These are phyloP conservation scores for Zymoseptoria pseudotritici DNA, from an alignment of 2,329 filamentous ascomycete species.

Conservation along the genomic window DNA sequence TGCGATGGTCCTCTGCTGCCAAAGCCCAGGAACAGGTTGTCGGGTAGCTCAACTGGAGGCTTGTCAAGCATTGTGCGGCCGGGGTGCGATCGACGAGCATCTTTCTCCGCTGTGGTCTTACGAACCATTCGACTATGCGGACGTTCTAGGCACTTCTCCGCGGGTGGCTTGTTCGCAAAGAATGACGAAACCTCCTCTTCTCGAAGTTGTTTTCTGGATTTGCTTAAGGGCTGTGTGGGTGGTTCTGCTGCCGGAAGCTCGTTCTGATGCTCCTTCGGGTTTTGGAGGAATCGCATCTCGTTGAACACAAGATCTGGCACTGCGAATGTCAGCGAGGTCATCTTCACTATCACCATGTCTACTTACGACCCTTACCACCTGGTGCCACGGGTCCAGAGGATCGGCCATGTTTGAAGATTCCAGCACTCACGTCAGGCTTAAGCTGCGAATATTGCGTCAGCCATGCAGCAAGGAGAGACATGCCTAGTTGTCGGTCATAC, in stretches of 20 bases:
- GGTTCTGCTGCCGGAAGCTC: conserved; percentile 17
- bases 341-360: conserved; percentile 13
- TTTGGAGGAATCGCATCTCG: conserved; percentile 43
- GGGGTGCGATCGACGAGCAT: conserved; percentile 1
- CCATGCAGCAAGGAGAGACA: not conserved
- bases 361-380: conserved; percentile 34
- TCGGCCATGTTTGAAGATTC: conserved; percentile 44
- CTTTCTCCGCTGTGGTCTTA: not conserved
- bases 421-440: conserved; percentile 34
- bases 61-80: not conserved
- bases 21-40: conserved; percentile 33
- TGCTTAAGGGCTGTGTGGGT: conserved; percentile 28
- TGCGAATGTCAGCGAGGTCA: conserved; percentile 23
- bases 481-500: conserved; percentile 25
- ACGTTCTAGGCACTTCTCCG: not conserved
- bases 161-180: conserved; percentile 31
- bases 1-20: conserved; percentile 29
- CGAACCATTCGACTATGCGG: not conserved
- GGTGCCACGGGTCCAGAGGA: conserved; percentile 40
- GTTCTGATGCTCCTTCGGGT: conserved; percentile 24
- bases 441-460: conserved; percentile 29
- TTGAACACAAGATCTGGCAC: conserved; percentile 47
- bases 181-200: conserved; percentile 41
- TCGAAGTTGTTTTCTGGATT: conserved; percentile 25
- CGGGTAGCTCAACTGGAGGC: conserved; percentile 27